Percentiles rank a stretch among this genome's conserved stretches.
These are phyloP conservation scores for Elaeagnus macrophylla DNA, from an alignment of 306 rosid species.

Conservation along the genomic window DNA sequence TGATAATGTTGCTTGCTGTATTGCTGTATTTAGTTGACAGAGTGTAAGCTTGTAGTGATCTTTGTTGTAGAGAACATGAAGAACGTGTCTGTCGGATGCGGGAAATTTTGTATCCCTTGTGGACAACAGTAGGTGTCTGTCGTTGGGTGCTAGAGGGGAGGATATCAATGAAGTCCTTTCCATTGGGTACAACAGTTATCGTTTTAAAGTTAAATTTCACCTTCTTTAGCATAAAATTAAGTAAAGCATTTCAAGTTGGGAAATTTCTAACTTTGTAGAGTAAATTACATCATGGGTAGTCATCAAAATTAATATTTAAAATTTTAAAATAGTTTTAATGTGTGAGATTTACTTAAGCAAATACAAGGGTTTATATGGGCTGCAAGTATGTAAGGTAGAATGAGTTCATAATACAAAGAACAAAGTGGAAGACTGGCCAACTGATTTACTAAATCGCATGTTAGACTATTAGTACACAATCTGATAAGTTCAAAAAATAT, in stretches of 20 bases:
- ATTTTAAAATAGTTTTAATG: too few species aligned
- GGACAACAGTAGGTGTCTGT: conserved; percentile 83
- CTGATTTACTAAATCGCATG: too few species aligned
- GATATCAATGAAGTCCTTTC: conserved; percentile 70
- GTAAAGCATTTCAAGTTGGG: not conserved
- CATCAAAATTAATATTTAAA: too few species aligned
- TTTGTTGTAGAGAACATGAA: conserved; percentile 79
- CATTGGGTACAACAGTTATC: conserved; percentile 85
- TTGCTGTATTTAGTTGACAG: conserved; percentile 78
- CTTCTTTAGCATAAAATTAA: conserved; percentile 25
- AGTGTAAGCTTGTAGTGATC: conserved; percentile 96
- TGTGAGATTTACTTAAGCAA: too few species aligned
- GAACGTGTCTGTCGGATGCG: conserved; percentile 77
- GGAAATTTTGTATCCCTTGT: conserved; percentile 72
- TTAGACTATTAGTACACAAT: too few species aligned
- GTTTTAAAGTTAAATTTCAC: conserved; percentile 81
- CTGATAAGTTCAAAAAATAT: too few species aligned
- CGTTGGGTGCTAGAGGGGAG: conserved; percentile 80
- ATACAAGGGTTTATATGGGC: too few species aligned
- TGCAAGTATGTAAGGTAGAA: too few species aligned
- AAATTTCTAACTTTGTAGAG: too few species aligned
- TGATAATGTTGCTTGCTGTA: conserved; percentile 70
- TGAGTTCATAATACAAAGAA: too few species aligned
- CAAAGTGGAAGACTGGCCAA: too few species aligned
- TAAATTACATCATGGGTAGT: too few species aligned